Percentiles rank a stretch among this genome's conserved stretches.
phyloP scores from a whole-genome alignment of 2,329 filamentous ascomycete genomes.

The Colletotrichum sp. region DNA sequence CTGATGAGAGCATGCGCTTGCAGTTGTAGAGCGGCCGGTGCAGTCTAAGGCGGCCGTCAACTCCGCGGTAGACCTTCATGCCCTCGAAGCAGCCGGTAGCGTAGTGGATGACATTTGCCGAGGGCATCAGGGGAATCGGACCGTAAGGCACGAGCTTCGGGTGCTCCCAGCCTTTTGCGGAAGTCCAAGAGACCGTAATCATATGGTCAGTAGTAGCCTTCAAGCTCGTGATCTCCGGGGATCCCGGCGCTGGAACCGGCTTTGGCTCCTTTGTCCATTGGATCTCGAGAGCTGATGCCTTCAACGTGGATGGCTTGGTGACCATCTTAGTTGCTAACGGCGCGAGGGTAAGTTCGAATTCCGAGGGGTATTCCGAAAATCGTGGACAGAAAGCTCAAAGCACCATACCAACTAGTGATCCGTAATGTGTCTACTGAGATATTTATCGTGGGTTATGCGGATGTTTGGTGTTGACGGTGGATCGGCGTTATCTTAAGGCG shows the following conservation, averaged over 20 bases:
- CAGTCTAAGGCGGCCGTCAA: slow-evolving; percentile 66
- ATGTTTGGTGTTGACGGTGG: background rate
- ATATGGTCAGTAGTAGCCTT: slow-evolving; percentile 61
- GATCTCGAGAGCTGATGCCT: background rate
- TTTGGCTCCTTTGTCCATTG: background rate
- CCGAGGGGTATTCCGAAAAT: background rate
- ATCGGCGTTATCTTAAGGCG: background rate
- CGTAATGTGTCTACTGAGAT: background rate
- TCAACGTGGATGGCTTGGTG: background rate
- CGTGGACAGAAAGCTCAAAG: background rate
- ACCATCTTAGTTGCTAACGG: background rate
- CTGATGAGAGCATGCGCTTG: slow-evolving; percentile 53
- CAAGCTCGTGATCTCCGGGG: background rate
- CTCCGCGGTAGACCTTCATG: slow-evolving; percentile 72
- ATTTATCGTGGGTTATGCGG: background rate
- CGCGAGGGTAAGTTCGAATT: background rate
- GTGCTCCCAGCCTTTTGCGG: slow-evolving; percentile 64
- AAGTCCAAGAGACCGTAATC: slow-evolving; percentile 69
- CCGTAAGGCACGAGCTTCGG: slow-evolving; percentile 71
- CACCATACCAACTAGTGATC: background rate
- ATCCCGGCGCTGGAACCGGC: background rate
- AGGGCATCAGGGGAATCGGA: slow-evolving; percentile 70
- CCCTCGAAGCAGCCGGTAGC: slow-evolving; percentile 82
- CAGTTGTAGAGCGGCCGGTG: slow-evolving; percentile 71
- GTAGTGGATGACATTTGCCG: slow-evolving; percentile 74